A percentile compares a stretch with the other conserved stretches of the same genome.
phyloP scores from a whole-genome alignment of 2,329 filamentous ascomycete species.

The Monilinia fructicola region DNA sequence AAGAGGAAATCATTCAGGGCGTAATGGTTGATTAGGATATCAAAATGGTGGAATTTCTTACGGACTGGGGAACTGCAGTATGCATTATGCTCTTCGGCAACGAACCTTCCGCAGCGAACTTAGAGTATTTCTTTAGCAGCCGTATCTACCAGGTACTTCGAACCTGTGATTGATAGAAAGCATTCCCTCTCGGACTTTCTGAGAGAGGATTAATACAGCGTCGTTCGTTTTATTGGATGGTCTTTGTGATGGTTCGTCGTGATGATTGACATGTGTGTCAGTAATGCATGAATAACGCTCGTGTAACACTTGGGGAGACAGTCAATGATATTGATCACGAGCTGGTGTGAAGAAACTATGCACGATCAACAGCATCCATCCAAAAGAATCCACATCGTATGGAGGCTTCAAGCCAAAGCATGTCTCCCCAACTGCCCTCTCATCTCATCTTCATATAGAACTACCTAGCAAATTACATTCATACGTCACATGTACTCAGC shows the following conservation, averaged over 20 bases:
- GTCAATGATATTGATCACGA: too few species aligned
- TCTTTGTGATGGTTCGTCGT: not conserved
- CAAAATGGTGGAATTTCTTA: not conserved
- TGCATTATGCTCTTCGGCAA: not conserved
- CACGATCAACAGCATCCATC: too few species aligned
- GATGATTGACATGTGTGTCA: not conserved
- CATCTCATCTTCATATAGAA: too few species aligned
- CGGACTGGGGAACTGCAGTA: not conserved
- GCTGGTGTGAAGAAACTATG: too few species aligned
- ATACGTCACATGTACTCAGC: too few species aligned
- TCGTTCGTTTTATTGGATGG: not conserved
- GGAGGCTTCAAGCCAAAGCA: too few species aligned
- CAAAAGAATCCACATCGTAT: not conserved
- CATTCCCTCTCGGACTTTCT: not conserved
- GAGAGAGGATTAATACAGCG: not conserved
- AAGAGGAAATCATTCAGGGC: slow-evolving; percentile 3
- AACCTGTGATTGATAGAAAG: slow-evolving; percentile 3
- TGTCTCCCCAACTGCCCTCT: too few species aligned
- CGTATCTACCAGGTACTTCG: not conserved
- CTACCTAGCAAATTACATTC: too few species aligned
- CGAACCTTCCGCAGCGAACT: not conserved
- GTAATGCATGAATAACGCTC: too few species aligned
- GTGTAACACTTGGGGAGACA: too few species aligned
- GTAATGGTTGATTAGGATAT: not conserved
- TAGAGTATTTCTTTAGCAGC: not conserved